Percentiles rank a stretch among this genome's conserved stretches.
These are phyloP conservation scores for Fonsecaea pugnacius DNA, from an alignment of 2,329 filamentous ascomycete species.

Conservation along the genomic window DNA sequence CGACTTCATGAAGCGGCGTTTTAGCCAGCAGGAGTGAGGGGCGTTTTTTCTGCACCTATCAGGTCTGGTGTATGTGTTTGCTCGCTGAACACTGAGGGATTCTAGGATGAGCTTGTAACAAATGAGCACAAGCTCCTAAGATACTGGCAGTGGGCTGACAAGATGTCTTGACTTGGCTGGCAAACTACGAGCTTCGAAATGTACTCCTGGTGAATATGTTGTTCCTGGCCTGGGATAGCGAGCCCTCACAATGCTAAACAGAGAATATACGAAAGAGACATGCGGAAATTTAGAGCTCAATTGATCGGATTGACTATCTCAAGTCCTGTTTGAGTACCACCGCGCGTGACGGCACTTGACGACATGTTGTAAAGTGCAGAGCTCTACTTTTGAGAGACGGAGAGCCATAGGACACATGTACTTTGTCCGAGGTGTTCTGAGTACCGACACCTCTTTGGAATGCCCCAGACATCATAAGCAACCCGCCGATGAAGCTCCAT, in stretches of 20 bases:
- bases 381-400: conserved; percentile 25
- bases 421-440: conserved; percentile 21
- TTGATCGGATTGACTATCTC: conserved; percentile 20
- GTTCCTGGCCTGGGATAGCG: background rate
- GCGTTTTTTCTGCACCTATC: background rate
- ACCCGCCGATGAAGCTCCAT: conserved; percentile 36
- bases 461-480: conserved; percentile 36
- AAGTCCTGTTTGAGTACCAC: conserved; percentile 7
- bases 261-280: background rate
- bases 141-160: background rate
- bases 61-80: background rate
- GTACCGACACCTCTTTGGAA: conserved; percentile 20
- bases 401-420: conserved; percentile 27
- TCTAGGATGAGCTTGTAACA: background rate
- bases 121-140: background rate
- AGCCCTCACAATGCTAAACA: background rate
- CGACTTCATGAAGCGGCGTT: background rate
- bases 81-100: too few relatives aligned
- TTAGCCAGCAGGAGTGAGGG: background rate
- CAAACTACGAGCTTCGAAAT: background rate
- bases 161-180: background rate
- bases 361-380: conserved; percentile 3
- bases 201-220: background rate
- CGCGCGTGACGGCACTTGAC: conserved; percentile 8
- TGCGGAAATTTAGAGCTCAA: conserved; percentile 4